Percentiles rank a stretch among this genome's conserved stretches.
Conservation (phyloP, 2,329 filamentous ascomycete species). For the Scolecobasidium constrictum region DNA sequence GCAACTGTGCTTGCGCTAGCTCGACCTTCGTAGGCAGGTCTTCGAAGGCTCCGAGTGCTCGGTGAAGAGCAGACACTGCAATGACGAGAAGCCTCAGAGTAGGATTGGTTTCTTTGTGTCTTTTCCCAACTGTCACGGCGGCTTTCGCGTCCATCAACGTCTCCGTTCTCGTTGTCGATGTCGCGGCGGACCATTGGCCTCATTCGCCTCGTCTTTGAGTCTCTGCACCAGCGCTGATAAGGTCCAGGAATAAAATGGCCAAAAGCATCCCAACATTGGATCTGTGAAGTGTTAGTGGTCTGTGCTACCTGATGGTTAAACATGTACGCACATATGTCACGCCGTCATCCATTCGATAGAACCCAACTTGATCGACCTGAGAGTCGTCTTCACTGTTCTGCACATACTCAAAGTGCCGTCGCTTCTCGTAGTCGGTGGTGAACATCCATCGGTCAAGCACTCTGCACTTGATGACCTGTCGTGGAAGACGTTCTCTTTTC, state of each 20-base stretch:
- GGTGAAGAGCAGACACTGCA: neutral
- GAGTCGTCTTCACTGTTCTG: neutral
- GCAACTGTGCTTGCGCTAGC: neutral
- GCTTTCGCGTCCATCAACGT: neutral
- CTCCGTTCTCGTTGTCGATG: neutral
- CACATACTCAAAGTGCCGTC: slow-evolving; percentile 2
- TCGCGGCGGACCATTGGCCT: slow-evolving; percentile 1
- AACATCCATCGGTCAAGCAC: slow-evolving; percentile 6
- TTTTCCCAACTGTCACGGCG: neutral
- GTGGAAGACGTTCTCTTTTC: neutral
- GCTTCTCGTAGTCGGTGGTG: neutral
- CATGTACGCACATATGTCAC: slow-evolving; percentile 4
- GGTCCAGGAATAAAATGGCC: slow-evolving; percentile 4
- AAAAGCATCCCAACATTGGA: slow-evolving; percentile 1
- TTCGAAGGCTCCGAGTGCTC: neutral
- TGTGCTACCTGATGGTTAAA: no score
- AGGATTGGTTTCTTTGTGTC: neutral
- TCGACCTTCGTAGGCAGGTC: neutral
- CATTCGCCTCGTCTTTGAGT: neutral
- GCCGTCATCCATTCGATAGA: slow-evolving; percentile 4
- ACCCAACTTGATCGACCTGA: neutral
- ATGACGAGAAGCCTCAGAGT: neutral
- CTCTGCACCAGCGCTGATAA: slow-evolving; percentile 4
- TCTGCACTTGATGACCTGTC: slow-evolving; percentile 1
- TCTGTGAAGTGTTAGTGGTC: neutral